These are phyloP conservation scores for Gaertneriomyces semiglobifer DNA, from an alignment of 192 early-diverging fungal species.

Conservation along the genomic window DNA sequence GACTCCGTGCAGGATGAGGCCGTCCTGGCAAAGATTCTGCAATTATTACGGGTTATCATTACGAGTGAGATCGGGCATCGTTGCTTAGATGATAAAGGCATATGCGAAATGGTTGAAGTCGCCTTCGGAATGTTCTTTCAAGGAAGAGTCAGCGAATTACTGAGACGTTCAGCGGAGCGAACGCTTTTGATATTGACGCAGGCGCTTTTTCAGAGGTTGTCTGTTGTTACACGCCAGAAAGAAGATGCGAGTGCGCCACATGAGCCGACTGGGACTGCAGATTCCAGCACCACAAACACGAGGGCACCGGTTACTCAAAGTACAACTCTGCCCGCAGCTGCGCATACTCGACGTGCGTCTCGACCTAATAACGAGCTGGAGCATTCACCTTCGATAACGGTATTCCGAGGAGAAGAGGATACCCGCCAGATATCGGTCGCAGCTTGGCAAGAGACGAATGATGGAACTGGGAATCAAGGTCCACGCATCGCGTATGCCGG, in stretches of 20 bases:
- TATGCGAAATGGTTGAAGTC: slow-evolving; percentile 97
- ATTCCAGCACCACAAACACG: too few species aligned
- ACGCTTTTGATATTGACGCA: slow-evolving; percentile 72
- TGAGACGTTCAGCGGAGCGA: slow-evolving; percentile 73
- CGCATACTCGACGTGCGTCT: too few species aligned
- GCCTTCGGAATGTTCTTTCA: slow-evolving; percentile 97
- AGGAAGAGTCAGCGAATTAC: slow-evolving; percentile 78
- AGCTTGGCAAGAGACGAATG: neutral
- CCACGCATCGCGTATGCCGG: slow-evolving; percentile 1
- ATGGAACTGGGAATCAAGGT: neutral
- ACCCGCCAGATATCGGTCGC: slow-evolving; percentile 22
- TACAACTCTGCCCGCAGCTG: neutral
- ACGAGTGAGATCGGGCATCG: slow-evolving; percentile 58
- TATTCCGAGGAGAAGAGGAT: neutral
- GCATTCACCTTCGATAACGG: too few species aligned
- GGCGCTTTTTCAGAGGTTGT: slow-evolving; percentile 66
- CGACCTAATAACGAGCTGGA: too few species aligned
- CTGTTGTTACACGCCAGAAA: neutral
- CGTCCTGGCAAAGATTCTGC: slow-evolving; percentile 85
- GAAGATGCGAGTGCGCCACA: neutral
- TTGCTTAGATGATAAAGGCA: slow-evolving; percentile 83
- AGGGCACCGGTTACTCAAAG: neutral
- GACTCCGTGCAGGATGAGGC: slow-evolving; percentile 93
- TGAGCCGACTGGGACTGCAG: too few species aligned
- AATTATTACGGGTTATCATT: slow-evolving; percentile 72